A percentile compares a stretch with the other conserved stretches of the same genome.
These are phyloP conservation scores for Irpex sp. DNA, from an alignment of 1,284 basidiomycete species.

Conservation along the genomic window DNA sequence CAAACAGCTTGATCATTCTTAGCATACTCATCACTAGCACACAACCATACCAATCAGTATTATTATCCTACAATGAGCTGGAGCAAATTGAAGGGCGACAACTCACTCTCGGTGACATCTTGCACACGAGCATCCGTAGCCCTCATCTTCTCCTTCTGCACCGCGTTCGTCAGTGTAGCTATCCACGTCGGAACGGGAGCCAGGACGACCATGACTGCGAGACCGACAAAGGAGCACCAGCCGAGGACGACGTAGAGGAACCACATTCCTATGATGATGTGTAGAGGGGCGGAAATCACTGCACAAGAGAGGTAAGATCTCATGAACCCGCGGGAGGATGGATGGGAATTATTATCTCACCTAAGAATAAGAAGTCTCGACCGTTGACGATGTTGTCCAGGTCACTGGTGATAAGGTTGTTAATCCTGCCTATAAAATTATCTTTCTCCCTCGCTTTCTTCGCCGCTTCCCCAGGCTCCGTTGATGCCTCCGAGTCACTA, in stretches of 20 bases:
- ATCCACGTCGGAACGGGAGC: conserved; percentile 47
- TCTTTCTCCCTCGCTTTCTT: conserved; percentile 20
- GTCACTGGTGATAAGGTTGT: conserved; percentile 35
- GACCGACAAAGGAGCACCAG: conserved; percentile 46
- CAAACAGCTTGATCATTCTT: conserved; percentile 59
- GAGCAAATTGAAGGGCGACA: too few relatives aligned
- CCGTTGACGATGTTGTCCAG: conserved; percentile 25
- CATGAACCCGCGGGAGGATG: not conserved
- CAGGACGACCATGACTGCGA: conserved; percentile 43
- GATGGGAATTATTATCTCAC: not conserved
- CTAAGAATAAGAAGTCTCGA: conserved; percentile 23
- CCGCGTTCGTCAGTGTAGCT: conserved; percentile 24
- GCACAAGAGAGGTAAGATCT: too few relatives aligned
- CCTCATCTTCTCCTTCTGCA: conserved; percentile 29
- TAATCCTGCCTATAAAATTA: conserved; percentile 42
- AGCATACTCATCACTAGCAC: conserved; percentile 35
- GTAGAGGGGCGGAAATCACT: conserved; percentile 28
- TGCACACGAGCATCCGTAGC: conserved; percentile 46
- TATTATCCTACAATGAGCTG: too few relatives aligned
- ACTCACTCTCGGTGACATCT: conserved; percentile 37
- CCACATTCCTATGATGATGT: conserved; percentile 32
- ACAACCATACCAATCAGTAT: too few relatives aligned
- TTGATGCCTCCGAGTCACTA: too few relatives aligned
- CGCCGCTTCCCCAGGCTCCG: conserved; percentile 1
- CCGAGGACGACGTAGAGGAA: conserved; percentile 44